Percentiles rank a stretch among this genome's conserved stretches.
phyloP scores from a whole-genome alignment of 352 stramenopile species.

The Globisporangium spinosum region DNA sequence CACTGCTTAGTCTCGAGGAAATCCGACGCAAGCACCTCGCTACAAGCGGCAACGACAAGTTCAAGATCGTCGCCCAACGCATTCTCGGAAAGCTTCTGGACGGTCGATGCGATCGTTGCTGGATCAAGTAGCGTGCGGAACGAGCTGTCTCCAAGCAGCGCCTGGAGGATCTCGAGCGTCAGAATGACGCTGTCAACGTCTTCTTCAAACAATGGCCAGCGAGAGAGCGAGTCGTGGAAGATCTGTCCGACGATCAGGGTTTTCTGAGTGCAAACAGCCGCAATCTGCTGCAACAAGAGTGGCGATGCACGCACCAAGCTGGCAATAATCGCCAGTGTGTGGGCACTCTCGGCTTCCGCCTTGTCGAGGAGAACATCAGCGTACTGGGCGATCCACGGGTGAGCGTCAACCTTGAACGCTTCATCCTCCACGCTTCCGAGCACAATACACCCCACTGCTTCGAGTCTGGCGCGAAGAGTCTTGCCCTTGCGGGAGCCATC shows the following conservation, averaged over 20 bases:
- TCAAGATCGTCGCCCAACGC: slow-evolving; percentile 43
- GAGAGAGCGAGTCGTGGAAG: slow-evolving; percentile 40
- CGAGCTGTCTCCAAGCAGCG: slow-evolving; percentile 29
- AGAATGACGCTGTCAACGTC: slow-evolving; percentile 55
- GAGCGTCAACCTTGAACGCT: slow-evolving; percentile 35
- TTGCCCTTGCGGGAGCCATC: slow-evolving; percentile 50
- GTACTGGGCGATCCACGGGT: slow-evolving; percentile 46
- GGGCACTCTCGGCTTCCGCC: slow-evolving; percentile 45
- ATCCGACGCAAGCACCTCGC: slow-evolving; percentile 24
- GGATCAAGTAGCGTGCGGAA: slow-evolving; percentile 37
- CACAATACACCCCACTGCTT: slow-evolving; percentile 47
- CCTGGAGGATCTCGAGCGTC: slow-evolving; percentile 41
- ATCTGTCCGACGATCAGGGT: slow-evolving; percentile 34
- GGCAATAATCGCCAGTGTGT: slow-evolving; percentile 44
- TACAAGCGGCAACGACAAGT: slow-evolving; percentile 34
- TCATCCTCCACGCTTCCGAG: slow-evolving; percentile 34
- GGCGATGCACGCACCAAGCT: slow-evolving; percentile 29
- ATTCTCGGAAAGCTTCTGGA: slow-evolving; percentile 46
- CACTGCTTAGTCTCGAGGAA: slow-evolving; percentile 8
- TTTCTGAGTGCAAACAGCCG: slow-evolving; percentile 33
- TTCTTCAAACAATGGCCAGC: slow-evolving; percentile 65
- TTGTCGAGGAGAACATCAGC: slow-evolving; percentile 39
- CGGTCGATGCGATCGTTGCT: slow-evolving; percentile 41
- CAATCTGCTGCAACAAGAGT: slow-evolving; percentile 38
- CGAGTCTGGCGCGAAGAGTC: slow-evolving; percentile 38